Percentiles rank a stretch among this genome's conserved stretches.
These are phyloP conservation scores for Tetracladium setigerum DNA, from an alignment of 495 filamentous ascomycete genomes.

Conservation along the genomic window DNA sequence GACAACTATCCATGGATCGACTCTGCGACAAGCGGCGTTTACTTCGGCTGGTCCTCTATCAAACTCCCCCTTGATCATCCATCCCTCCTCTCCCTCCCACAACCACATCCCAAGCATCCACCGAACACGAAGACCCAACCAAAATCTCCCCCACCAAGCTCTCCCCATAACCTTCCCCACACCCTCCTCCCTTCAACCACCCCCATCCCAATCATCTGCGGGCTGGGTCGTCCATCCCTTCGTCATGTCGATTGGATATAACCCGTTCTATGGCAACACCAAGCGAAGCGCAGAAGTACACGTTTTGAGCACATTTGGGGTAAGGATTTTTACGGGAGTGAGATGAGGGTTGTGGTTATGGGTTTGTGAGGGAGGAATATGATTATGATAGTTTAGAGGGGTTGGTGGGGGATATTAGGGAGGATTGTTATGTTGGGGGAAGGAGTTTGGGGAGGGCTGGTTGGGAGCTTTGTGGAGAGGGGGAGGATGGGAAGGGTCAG, in stretches of 20 bases:
- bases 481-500: not conserved
- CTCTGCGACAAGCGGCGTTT: constrained; percentile 68
- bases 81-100: constrained; percentile 14
- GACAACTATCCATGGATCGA: constrained; percentile 66
- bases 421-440: constrained; percentile 79
- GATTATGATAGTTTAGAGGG: constrained; percentile 81
- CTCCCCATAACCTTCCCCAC: not conserved
- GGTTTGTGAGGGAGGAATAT: constrained; percentile 81
- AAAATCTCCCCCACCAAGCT: too few species aligned
- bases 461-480: constrained; percentile 43
- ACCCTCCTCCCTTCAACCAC: not conserved
- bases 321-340: constrained; percentile 74
- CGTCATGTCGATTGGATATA: constrained; percentile 94
- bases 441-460: constrained; percentile 60
- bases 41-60: constrained; percentile 81
- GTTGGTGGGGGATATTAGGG: constrained; percentile 77
- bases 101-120: constrained; percentile 1
- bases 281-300: constrained; percentile 85
- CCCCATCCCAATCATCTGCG: not conserved
- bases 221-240: constrained; percentile 63
- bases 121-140: not conserved
- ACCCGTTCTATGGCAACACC: constrained; percentile 87
- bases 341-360: constrained; percentile 69
- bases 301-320: constrained; percentile 62
- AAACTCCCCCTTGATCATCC: constrained; percentile 38